Conservation (phyloP, 2,329 filamentous ascomycete genomes). For the Penicillium brevicompactum region DNA sequence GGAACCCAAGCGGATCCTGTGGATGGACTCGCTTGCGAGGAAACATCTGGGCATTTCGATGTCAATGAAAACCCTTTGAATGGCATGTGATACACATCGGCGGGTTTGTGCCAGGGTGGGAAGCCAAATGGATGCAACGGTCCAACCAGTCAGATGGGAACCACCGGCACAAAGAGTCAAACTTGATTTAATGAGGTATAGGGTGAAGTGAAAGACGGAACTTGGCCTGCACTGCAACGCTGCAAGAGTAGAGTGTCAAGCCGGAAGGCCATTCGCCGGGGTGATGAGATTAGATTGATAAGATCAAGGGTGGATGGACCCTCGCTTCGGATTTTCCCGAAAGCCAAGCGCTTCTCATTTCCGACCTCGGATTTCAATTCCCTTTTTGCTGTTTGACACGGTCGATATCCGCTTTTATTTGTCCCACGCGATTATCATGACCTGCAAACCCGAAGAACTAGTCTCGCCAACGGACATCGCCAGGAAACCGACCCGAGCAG, state of each 20-base stretch:
- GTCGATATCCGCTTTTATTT: background rate
- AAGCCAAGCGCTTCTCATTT: background rate
- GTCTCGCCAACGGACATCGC: too few species aligned
- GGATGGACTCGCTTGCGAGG: background rate
- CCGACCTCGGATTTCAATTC: background rate
- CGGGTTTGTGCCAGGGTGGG: background rate
- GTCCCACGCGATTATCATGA: too few species aligned
- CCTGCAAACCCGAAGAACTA: too few species aligned
- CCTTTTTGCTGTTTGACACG: background rate
- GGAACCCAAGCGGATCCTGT: background rate
- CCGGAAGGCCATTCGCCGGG: slow-evolving; percentile 6
- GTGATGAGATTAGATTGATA: slow-evolving; percentile 16
- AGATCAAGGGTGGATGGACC: slow-evolving; percentile 4
- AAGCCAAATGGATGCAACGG: background rate
- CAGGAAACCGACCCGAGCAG: too few species aligned
- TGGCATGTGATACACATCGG: background rate
- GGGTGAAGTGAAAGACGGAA: background rate
- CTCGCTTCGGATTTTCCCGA: background rate
- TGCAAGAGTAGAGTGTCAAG: background rate
- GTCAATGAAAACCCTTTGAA: background rate
- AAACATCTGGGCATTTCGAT: background rate
- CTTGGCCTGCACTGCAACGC: background rate
- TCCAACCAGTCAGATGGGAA: background rate
- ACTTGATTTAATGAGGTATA: background rate
- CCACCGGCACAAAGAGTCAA: background rate